These are phyloP conservation scores for Ramaria sp. DNA, from an alignment of 768 basidiomycete species.

Conservation along the genomic window DNA sequence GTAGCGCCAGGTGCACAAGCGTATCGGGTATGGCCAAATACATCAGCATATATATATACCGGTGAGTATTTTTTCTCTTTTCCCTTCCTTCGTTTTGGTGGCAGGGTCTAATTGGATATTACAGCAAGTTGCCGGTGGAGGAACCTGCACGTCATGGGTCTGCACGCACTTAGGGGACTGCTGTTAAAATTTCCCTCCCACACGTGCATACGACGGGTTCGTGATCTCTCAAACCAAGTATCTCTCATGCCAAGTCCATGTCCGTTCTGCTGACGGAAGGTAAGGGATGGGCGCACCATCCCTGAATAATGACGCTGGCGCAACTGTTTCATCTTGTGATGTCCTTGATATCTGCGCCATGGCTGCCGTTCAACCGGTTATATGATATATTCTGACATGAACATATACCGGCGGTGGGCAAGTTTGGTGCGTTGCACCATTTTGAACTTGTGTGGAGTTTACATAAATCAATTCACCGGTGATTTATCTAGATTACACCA, in stretches of 20 bases:
- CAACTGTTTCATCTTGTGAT: conserved; percentile 41
- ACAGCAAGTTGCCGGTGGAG: neutral
- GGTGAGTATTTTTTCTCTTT: conserved; percentile 1
- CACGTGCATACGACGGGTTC: neutral
- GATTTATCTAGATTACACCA: too few relatives aligned
- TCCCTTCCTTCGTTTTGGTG: neutral
- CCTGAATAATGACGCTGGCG: conserved; percentile 11
- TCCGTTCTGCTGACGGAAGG: neutral
- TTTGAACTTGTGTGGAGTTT: too few relatives aligned
- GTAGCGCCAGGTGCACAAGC: conserved; percentile 8
- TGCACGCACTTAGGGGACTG: too few relatives aligned
- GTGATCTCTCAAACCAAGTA: neutral
- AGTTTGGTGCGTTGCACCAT: too few relatives aligned
- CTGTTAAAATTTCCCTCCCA: neutral
- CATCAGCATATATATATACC: conserved; percentile 10
- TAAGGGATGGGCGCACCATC: neutral
- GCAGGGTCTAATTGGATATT: neutral
- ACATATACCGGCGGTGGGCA: too few relatives aligned
- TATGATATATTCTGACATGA: too few relatives aligned
- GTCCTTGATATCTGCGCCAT: conserved; percentile 67
- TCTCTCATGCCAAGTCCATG: neutral
- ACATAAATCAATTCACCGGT: too few relatives aligned
- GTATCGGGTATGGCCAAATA: conserved; percentile 12
- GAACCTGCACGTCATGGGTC: too few relatives aligned
- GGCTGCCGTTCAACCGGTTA: conserved; percentile 43